Percentiles rank a stretch among this genome's conserved stretches.
phyloP scores from a whole-genome alignment of 1,139 yeast genomes.

The Hansenula lynferdii region DNA sequence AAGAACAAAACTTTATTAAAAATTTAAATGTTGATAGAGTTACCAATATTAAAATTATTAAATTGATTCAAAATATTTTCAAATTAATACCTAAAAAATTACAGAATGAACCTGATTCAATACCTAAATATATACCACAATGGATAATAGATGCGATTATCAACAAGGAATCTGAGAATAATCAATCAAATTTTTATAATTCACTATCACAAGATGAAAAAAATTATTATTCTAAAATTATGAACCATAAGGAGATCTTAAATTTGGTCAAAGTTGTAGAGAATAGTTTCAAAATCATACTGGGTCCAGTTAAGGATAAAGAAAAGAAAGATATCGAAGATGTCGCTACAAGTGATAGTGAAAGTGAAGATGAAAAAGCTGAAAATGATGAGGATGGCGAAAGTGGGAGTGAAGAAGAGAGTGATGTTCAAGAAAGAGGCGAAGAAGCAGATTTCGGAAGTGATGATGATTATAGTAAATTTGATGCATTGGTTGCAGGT shows the following conservation, averaged over 20 bases:
- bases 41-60: constrained; percentile 15
- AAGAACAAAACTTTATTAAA: constrained; percentile 13
- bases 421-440: constrained; percentile 16
- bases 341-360: constrained; percentile 20
- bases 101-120: constrained; percentile 1
- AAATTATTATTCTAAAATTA: constrained; percentile 39
- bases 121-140: constrained; percentile 11
- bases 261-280: constrained; percentile 44
- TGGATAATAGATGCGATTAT: constrained; percentile 14
- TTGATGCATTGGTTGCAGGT: constrained; percentile 49
- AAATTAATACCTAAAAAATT: constrained; percentile 10
- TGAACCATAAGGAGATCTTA: constrained; percentile 53
- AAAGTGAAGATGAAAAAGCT: constrained; percentile 18
- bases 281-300: constrained; percentile 51
- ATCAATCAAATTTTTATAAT: constrained; percentile 19
- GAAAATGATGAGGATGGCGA: constrained; percentile 16
- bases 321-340: constrained; percentile 32
- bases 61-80: constrained; percentile 12
- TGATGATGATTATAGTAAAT: constrained; percentile 33
- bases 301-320: constrained; percentile 50
- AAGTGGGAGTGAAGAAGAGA: constrained; percentile 19
- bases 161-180: constrained; percentile 10
- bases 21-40: constrained; percentile 13
- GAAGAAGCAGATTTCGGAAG: constrained; percentile 15
- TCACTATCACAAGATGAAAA: constrained; percentile 12